phyloP scores from a whole-genome alignment of 805 yeast species.

The Grigorovia yakushimaensis region DNA sequence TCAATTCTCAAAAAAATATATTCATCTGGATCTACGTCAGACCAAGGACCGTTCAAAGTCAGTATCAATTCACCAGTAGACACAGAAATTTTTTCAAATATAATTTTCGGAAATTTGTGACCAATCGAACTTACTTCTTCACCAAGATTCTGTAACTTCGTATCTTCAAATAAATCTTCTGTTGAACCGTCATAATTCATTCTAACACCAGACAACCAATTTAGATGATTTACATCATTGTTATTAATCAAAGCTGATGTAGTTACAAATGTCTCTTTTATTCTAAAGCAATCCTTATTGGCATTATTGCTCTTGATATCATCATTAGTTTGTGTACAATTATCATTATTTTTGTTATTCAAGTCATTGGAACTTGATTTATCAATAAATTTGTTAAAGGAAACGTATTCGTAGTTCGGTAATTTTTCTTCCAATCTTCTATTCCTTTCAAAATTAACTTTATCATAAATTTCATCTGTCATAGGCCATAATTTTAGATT shows the following conservation, averaged over 20 bases:
- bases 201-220: constrained; percentile 90
- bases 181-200: constrained; percentile 38
- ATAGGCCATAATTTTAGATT: constrained; percentile 79
- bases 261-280: constrained; percentile 33
- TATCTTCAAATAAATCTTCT: constrained; percentile 29
- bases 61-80: constrained; percentile 72
- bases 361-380: not conserved
- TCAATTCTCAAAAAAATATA: constrained; percentile 58
- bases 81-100: constrained; percentile 81
- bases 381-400: constrained; percentile 34
- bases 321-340: constrained; percentile 9
- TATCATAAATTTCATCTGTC: constrained; percentile 38
- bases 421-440: constrained; percentile 30
- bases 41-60: constrained; percentile 78
- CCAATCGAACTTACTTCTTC: constrained; percentile 88
- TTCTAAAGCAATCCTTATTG: constrained; percentile 8
- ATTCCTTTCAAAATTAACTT: constrained; percentile 35
- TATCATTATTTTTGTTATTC: not conserved
- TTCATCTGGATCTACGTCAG: constrained; percentile 30
- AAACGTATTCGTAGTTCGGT: constrained; percentile 36
- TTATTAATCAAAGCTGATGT: constrained; percentile 28
- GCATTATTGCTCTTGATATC: constrained; percentile 12
- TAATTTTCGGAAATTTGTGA: constrained; percentile 75
- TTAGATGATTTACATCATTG: constrained; percentile 54
- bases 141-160: constrained; percentile 56